Base-by-base conservation (phyloP, 139 green algal species). In the Protoeuglena noctilucae region DNA sequence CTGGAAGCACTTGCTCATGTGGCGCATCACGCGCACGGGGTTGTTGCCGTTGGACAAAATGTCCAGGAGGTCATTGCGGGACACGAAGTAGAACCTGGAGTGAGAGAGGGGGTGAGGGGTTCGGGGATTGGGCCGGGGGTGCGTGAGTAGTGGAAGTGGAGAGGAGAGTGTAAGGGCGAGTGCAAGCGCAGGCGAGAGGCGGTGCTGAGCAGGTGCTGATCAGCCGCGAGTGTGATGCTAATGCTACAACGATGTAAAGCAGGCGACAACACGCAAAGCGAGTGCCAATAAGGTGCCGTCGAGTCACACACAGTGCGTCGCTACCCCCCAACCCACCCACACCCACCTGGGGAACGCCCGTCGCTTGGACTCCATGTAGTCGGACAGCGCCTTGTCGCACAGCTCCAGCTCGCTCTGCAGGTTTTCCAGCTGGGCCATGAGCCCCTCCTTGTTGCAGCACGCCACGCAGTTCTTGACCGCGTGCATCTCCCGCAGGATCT, bases 81-180 rank as follows among this genome's bases (percentile, higher is more conserved):
- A 89, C 47, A 86, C 76, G 58, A 89, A 89, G 72, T 89, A 89
- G 75, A 89, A 89, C 54, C 80, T n/a, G n/a, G n/a, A n/a, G n/a
- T n/a, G n/a, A n/a, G n/a, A n/a, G n/a, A n/a, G n/a, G n/a, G n/a
- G n/a, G n/a, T n/a, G n/a, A n/a, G n/a, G n/a, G n/a, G n/a, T n/a
- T n/a, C n/a, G n/a, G n/a, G n/a, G n/a, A n/a, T n/a, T n/a, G n/a
- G n/a, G n/a, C n/a, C n/a, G n/a, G n/a, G n/a, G n/a, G n/a, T n/a
- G n/a, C n/a, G n/a, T n/a, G n/a, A n/a, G n/a, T n/a, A n/a, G n/a
- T n/a, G n/a, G n/a, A n/a, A n/a, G n/a, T n/a, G n/a, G n/a, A n/a
- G n/a, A n/a, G n/a, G n/a, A n/a, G n/a, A n/a, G n/a, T n/a, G n/a
- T n/a, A n/a, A n/a, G n/a, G n/a, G n/a, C n/a, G n/a, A n/a, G n/a